These are phyloP conservation scores for Bipolaris zeicola DNA, from an alignment of 2,329 filamentous ascomycete genomes.

Conservation along the genomic window DNA sequence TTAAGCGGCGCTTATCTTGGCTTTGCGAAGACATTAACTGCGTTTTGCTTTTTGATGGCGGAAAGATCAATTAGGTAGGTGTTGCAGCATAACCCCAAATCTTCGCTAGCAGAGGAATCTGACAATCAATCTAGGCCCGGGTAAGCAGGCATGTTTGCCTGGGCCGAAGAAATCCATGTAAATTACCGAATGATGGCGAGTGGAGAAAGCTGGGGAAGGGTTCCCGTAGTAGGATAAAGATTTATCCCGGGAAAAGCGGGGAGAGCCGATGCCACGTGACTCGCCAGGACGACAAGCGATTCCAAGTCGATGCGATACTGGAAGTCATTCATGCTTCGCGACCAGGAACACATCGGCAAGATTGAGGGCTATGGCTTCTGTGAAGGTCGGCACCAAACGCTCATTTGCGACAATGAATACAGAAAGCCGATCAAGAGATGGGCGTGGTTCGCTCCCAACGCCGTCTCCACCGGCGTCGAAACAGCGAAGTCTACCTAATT, in stretches of 20 bases:
- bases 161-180: slow-evolving; percentile 8
- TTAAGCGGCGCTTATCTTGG: slow-evolving; percentile 27
- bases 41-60: slow-evolving; percentile 1
- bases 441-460: slow-evolving; percentile 18
- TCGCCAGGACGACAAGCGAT: slow-evolving; percentile 6
- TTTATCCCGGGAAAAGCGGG: slow-evolving; percentile 17
- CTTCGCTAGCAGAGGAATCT: neutral
- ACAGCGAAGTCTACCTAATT: slow-evolving; percentile 19
- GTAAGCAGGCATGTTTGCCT: slow-evolving; percentile 1
- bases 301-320: slow-evolving; percentile 10
- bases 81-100: slow-evolving; percentile 1
- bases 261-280: slow-evolving; percentile 9
- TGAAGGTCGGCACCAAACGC: slow-evolving; percentile 37
- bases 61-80: neutral
- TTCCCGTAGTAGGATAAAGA: slow-evolving; percentile 10
- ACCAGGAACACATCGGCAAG: slow-evolving; percentile 1
- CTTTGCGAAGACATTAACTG: slow-evolving; percentile 24
- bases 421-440: slow-evolving; percentile 18
- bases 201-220: slow-evolving; percentile 17
- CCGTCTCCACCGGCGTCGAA: slow-evolving; percentile 17
- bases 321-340: slow-evolving; percentile 9
- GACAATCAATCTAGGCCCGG: neutral
- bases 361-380: slow-evolving; percentile 31
- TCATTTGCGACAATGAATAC: slow-evolving; percentile 33
- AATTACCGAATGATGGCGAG: slow-evolving; percentile 1